Evolutionary conservation across 768 basidiomycete genomes (phyloP).

Genomic region (Neoboletus magnificus): DNA sequence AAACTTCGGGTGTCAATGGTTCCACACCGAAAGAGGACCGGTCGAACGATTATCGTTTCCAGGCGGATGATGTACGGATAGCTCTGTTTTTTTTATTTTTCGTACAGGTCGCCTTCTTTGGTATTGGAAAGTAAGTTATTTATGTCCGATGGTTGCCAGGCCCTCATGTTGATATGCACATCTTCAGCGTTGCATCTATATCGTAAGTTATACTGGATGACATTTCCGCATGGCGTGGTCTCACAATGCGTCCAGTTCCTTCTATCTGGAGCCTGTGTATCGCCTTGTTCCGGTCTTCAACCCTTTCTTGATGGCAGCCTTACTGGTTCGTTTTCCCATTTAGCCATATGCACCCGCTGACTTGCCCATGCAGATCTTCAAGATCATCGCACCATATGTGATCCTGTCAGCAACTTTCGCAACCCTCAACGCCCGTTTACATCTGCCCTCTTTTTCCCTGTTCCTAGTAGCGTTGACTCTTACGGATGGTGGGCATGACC

Average conservation of each 20-base stretch:
- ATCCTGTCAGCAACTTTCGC: conserved; percentile 70
- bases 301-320: conserved; percentile 77
- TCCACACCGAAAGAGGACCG: neutral
- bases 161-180: neutral
- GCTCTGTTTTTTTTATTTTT: conserved; percentile 84
- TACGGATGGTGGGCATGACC: conserved; percentile 8
- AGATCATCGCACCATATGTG: conserved; percentile 78
- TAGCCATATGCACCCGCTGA: conserved; percentile 3
- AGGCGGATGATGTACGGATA: conserved; percentile 62
- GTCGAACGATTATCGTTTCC: conserved; percentile 40
- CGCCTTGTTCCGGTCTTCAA: conserved; percentile 82
- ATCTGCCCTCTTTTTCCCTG: conserved; percentile 75
- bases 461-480: conserved; percentile 74
- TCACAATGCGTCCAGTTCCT: conserved; percentile 46
- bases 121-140: conserved; percentile 69
- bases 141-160: neutral
- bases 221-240: neutral
- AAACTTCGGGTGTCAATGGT: neutral
- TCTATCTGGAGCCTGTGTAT: conserved; percentile 86
- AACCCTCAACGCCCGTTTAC: conserved; percentile 60
- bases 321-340: conserved; percentile 47
- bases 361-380: conserved; percentile 55
- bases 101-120: conserved; percentile 84
- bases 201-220: conserved; percentile 46
- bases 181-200: conserved; percentile 71